Percentiles rank a stretch among this genome's conserved stretches.
Conservation (phyloP, 805 yeast genomes). For the Teunomyces cretensis region DNA sequence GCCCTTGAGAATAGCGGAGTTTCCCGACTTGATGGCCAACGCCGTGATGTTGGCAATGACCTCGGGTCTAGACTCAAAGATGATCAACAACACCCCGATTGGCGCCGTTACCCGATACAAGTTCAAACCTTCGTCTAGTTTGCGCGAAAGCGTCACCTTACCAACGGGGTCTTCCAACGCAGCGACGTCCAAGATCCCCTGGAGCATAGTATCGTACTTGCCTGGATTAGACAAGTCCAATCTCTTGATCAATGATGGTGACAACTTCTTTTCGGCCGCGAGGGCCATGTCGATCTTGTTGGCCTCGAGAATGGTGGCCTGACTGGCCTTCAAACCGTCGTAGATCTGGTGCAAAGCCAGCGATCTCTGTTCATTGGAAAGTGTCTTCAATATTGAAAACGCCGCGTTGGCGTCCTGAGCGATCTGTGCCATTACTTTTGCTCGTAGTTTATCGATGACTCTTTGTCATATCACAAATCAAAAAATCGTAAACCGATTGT, state of each 20-base stretch:
- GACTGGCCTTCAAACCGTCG: slow-evolving; percentile 60
- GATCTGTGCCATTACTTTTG: slow-evolving; percentile 54
- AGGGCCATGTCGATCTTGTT: slow-evolving; percentile 72
- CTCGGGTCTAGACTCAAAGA: slow-evolving; percentile 96
- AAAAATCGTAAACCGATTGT: neutral
- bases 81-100: slow-evolving; percentile 88
- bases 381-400: slow-evolving; percentile 77
- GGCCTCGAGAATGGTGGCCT: slow-evolving; percentile 65
- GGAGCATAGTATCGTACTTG: slow-evolving; percentile 90
- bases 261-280: slow-evolving; percentile 61
- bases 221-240: slow-evolving; percentile 79
- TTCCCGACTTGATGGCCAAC: slow-evolving; percentile 92
- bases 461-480: neutral
- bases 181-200: slow-evolving; percentile 92
- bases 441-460: neutral
- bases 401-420: slow-evolving; percentile 84
- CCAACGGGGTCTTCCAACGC: slow-evolving; percentile 89
- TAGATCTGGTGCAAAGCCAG: slow-evolving; percentile 70
- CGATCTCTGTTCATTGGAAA: slow-evolving; percentile 71
- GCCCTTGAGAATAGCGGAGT: slow-evolving; percentile 95
- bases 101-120: slow-evolving; percentile 87
- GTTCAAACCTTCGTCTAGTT: slow-evolving; percentile 86
- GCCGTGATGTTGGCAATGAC: slow-evolving; percentile 98
- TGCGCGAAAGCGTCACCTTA: slow-evolving; percentile 76
- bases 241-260: slow-evolving; percentile 76